Conservation (phyloP, 495 filamentous ascomycete genomes). For the Aspergillus sparsus region DNA sequence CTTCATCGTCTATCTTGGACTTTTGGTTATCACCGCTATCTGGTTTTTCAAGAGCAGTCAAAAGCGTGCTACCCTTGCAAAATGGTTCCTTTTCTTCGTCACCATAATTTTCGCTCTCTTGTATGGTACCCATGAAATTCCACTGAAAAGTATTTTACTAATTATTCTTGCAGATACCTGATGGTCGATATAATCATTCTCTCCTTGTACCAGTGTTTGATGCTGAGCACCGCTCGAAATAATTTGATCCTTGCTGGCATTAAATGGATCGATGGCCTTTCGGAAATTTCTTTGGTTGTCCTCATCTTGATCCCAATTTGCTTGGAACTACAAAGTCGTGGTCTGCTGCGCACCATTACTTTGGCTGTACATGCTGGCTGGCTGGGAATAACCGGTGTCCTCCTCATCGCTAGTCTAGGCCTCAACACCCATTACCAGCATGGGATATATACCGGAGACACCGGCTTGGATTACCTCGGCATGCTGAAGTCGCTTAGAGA, state of each 20-base stretch:
- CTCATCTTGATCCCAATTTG: slow-evolving; percentile 24
- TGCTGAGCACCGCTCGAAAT: slow-evolving; percentile 2
- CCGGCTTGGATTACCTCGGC: neutral
- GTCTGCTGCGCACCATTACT: slow-evolving; percentile 9
- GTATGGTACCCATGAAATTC: neutral
- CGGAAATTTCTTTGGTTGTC: slow-evolving; percentile 9
- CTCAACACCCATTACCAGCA: slow-evolving; percentile 11
- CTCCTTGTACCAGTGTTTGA: slow-evolving; percentile 19
- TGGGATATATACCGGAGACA: neutral
- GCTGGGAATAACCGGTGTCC: slow-evolving; percentile 12
- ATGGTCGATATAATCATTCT: slow-evolving; percentile 15
- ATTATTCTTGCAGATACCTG: slow-evolving; percentile 4
- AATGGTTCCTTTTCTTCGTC: slow-evolving; percentile 19
- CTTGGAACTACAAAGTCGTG: slow-evolving; percentile 13
- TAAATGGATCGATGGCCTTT: slow-evolving; percentile 15
- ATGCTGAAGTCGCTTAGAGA: neutral
- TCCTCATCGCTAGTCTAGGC: slow-evolving; percentile 18
- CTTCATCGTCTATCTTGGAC: slow-evolving; percentile 16
- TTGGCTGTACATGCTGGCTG: slow-evolving; percentile 12
- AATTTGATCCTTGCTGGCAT: slow-evolving; percentile 1
- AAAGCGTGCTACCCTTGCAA: neutral
- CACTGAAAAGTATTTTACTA: neutral
- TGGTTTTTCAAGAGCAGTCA: slow-evolving; percentile 12
- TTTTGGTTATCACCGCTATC: neutral
- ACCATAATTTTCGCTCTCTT: slow-evolving; percentile 19